phyloP scores from a whole-genome alignment of 1,284 basidiomycete species.

The Fomitopsis palustris region DNA sequence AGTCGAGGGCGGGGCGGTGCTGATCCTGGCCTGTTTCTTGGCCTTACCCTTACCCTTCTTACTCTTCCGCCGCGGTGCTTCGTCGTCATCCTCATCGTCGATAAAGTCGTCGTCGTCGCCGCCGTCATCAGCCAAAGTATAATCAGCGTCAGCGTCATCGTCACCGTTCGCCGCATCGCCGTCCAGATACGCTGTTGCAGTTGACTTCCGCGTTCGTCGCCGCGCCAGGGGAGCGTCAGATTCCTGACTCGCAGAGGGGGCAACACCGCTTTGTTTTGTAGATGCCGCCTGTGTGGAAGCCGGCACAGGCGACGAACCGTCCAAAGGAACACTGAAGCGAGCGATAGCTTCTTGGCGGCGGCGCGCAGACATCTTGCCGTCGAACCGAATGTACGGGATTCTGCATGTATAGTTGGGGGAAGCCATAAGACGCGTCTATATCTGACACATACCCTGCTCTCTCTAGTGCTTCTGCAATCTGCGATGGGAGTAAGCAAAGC shows the following conservation, averaged over 20 bases:
- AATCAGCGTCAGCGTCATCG: conserved; percentile 29
- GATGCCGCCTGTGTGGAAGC: not conserved
- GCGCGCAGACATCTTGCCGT: conserved; percentile 78
- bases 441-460: conserved; percentile 48
- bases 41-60: conserved; percentile 37
- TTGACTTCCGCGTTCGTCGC: conserved; percentile 18
- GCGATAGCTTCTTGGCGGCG: conserved; percentile 76
- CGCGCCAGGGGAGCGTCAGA: conserved; percentile 14
- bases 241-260: not conserved
- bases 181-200: conserved; percentile 10
- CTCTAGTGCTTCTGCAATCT: conserved; percentile 72
- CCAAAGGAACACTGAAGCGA: conserved; percentile 66
- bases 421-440: not conserved
- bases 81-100: conserved; percentile 38
- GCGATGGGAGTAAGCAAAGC: not conserved
- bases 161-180: conserved; percentile 16
- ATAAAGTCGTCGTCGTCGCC: conserved; percentile 40
- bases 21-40: conserved; percentile 31
- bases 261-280: conserved; percentile 11
- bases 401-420: conserved; percentile 36
- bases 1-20: conserved; percentile 4
- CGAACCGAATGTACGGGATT: conserved; percentile 76
- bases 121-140: conserved; percentile 28
- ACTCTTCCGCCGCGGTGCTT: conserved; percentile 14
- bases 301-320: conserved; percentile 25